Percentiles rank a stretch among this genome's conserved stretches.
These are phyloP conservation scores for Rauvolfia tetraphylla DNA, from an alignment of 257 asterid species.

Conservation along the genomic window DNA sequence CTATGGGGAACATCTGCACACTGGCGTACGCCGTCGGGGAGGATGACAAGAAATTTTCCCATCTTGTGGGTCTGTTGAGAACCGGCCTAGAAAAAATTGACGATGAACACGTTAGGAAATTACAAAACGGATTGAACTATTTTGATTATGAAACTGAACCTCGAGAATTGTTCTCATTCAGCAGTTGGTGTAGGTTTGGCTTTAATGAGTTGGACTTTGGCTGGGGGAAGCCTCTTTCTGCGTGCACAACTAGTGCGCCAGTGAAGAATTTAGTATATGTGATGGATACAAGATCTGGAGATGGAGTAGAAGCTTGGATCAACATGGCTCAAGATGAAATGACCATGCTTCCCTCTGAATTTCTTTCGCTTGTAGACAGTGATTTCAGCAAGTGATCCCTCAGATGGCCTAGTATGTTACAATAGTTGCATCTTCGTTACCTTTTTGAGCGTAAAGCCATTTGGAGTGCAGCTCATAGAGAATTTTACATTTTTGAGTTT, in stretches of 20 bases:
- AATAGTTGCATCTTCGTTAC: too few relatives aligned
- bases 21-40: not conserved
- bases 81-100: conserved; percentile 22
- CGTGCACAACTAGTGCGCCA: not conserved
- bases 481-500: too few relatives aligned
- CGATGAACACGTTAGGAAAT: not conserved
- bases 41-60: not conserved
- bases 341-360: not conserved
- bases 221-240: not conserved
- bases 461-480: too few relatives aligned
- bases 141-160: not conserved
- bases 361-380: not conserved
- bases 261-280: not conserved
- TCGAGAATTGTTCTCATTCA: not conserved
- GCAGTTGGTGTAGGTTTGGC: not conserved
- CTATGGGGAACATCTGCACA: conserved; percentile 17
- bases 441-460: too few relatives aligned
- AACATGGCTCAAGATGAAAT: not conserved
- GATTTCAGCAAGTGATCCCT: not conserved
- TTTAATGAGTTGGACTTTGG: not conserved
- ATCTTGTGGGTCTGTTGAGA: conserved; percentile 21
- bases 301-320: conserved; percentile 1
- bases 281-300: not conserved
- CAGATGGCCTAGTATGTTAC: too few relatives aligned
- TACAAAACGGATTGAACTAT: not conserved